phyloP scores from a whole-genome alignment of 1,139 yeast genomes.

The Magnusiomyces paraingens region DNA sequence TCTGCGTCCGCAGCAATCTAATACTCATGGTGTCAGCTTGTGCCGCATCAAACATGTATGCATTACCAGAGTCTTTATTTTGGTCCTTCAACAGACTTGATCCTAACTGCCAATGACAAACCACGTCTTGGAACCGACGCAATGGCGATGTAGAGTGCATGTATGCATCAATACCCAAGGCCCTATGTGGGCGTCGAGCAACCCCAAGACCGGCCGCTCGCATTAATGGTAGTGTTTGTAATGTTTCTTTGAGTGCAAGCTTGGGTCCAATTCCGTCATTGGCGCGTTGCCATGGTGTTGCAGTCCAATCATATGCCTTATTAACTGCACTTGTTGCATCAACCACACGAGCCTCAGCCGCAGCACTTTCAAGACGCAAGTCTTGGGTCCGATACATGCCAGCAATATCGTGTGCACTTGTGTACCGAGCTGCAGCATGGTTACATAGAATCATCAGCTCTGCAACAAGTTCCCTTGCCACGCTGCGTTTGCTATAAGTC shows the following conservation, averaged over 20 bases:
- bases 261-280: constrained; percentile 19
- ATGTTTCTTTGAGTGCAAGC: constrained; percentile 6
- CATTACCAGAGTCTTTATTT: not conserved
- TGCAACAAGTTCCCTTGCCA: constrained; percentile 45
- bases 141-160: constrained; percentile 85
- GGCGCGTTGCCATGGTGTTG: constrained; percentile 23
- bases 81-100: too few relatives aligned
- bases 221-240: constrained; percentile 27
- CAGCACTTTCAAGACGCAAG: constrained; percentile 26
- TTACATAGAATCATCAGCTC: constrained; percentile 82
- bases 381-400: constrained; percentile 52
- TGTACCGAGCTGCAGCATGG: constrained; percentile 50
- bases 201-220: constrained; percentile 40
- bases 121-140: constrained; percentile 74
- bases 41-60: constrained; percentile 8
- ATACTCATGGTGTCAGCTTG: constrained; percentile 13
- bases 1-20: constrained; percentile 13
- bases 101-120: constrained; percentile 67
- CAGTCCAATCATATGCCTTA: constrained; percentile 22
- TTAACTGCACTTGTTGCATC: constrained; percentile 11
- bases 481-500: not conserved
- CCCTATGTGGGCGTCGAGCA: constrained; percentile 45
- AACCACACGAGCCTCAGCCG: constrained; percentile 11
- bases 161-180: constrained; percentile 59
- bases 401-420: constrained; percentile 44